A percentile compares a stretch with the other conserved stretches of the same genome.
These are phyloP conservation scores for Phytophthora pistaciae DNA, from an alignment of 352 stramenopile species.

Conservation along the genomic window DNA sequence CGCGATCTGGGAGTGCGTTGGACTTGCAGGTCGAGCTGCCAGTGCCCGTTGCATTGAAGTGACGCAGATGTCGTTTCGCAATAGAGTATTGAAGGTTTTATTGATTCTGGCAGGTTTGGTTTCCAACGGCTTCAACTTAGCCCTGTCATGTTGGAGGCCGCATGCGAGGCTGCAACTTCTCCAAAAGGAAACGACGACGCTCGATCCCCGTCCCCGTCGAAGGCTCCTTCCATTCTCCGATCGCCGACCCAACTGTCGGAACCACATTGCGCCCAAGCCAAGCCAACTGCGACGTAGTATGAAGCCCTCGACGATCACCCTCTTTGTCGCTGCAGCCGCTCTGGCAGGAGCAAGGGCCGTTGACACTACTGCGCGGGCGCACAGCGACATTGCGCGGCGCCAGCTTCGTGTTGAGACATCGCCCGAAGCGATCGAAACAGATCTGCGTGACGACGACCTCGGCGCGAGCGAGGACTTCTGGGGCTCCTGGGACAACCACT, in stretches of 20 bases:
- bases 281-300: slow-evolving; percentile 6
- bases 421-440: slow-evolving; percentile 1
- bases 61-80: slow-evolving; percentile 25
- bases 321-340: slow-evolving; percentile 1
- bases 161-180: slow-evolving; percentile 27
- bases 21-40: neutral
- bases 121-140: slow-evolving; percentile 40
- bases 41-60: slow-evolving; percentile 6
- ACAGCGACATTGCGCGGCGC: slow-evolving; percentile 7
- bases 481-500: slow-evolving; percentile 18
- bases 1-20: slow-evolving; percentile 6
- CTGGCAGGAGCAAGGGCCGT: slow-evolving; percentile 9
- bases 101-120: slow-evolving; percentile 20
- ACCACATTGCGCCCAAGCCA: neutral
- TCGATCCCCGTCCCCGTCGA: slow-evolving; percentile 18
- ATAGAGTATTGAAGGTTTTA: slow-evolving; percentile 21
- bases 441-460: slow-evolving; percentile 26
- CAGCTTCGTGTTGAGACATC: slow-evolving; percentile 20
- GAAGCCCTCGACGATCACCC: slow-evolving; percentile 13
- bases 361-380: neutral
- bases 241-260: slow-evolving; percentile 23
- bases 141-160: neutral
- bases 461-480: slow-evolving; percentile 29
- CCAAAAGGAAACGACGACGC: slow-evolving; percentile 26
- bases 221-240: slow-evolving; percentile 21